Base-by-base conservation (phyloP, 1,139 yeast genomes). In the Geotrichum reessii region DNA sequence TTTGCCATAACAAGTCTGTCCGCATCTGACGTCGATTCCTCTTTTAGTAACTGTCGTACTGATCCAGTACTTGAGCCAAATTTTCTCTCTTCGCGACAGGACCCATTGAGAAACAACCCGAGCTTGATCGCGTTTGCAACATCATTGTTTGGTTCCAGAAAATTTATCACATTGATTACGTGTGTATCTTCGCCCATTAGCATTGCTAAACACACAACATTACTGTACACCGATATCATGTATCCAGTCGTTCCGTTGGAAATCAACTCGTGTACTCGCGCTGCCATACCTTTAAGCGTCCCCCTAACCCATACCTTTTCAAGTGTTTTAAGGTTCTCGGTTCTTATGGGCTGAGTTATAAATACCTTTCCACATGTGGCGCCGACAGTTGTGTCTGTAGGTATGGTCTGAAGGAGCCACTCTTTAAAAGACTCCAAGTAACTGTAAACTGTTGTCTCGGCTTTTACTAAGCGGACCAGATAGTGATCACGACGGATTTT, bases 21-120 rank as follows among this genome's bases (percentile, higher is more conserved):
- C 3, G 44, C 19, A 37, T 37, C 44, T 37, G 44, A 37, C 44
- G 44, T 37, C 44, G 44, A 17, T 37, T 37, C 44, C 44, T 17
- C 19, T 37, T 37, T 37, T n/a, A 17, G 44, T 37, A 37, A 14
- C 44, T 7, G 44, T n/a, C 9, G 44, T 37, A 14, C 1, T 19
- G 17, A 4, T 3, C 12, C 17, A 14, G 42, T 12, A 33, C 19
- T n/a, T n/a, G 17, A 9, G 17, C n/a, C 44, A n/a, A n/a, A 8
- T 22, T 40, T 33, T 40, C 49, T 25, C 12, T 54, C 56, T 48
- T 48, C 52, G 14, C 56, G 27, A 24, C 56, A 54, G 11, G 56
- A 52, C 14, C 56, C 56, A 46, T 52, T 54, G 40, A 54, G 19
- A 31, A 54, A 54, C 24, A 54, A 52, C 8, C 56, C 56, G 19